These are phyloP conservation scores for Capronia epimyces DNA, from an alignment of 2,329 filamentous ascomycete species.

Conservation along the genomic window DNA sequence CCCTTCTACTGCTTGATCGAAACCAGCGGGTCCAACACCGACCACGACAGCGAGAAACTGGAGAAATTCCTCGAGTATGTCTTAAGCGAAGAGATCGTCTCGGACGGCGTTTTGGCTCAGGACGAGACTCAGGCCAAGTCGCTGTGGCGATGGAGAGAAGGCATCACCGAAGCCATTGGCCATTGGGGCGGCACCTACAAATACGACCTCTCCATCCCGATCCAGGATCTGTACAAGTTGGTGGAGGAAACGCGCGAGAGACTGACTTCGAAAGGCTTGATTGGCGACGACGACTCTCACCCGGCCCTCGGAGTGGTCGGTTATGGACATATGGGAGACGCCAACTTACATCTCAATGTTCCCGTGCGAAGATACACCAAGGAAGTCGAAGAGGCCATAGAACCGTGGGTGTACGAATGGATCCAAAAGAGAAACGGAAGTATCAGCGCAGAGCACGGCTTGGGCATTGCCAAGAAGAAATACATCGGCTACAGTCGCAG, in stretches of 20 bases:
- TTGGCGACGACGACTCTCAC: conserved; percentile 67
- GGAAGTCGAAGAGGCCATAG: conserved; percentile 75
- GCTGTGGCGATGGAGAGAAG: conserved; percentile 90
- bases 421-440: conserved; percentile 80
- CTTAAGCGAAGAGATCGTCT: conserved; percentile 79
- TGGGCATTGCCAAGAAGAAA: conserved; percentile 92
- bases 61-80: conserved; percentile 86
- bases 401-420: conserved; percentile 98
- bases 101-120: conserved; percentile 85
- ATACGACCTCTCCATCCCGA: conserved; percentile 93
- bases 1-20: conserved; percentile 97
- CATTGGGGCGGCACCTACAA: conserved; percentile 97
- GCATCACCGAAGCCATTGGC: conserved; percentile 79
- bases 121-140: conserved; percentile 82
- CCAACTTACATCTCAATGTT: conserved; percentile 91
- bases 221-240: conserved; percentile 77
- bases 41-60: conserved; percentile 90
- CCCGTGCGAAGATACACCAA: conserved; percentile 77
- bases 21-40: conserved; percentile 88
- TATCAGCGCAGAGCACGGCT: conserved; percentile 92
- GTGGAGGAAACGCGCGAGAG: conserved; percentile 77
- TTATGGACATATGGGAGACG: conserved; percentile 97
- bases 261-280: conserved; percentile 66
- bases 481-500: conserved; percentile 90
- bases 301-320: conserved; percentile 88